Conservation (phyloP, 176 grass and related monocot genomes). For the Zea mays region Zm-B73-REFERENCE-NAM-5.0 NC_050103.1:74152001-74152500, state of each 20-base stretch:
- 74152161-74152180: slow-evolving; percentile 60
- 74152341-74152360: too few species aligned
- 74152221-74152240: slow-evolving; percentile 85
- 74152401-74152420: neutral
- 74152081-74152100: slow-evolving; percentile 87
- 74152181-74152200: slow-evolving; percentile 60
- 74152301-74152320: too few species aligned
- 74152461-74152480: slow-evolving; percentile 49
- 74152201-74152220: slow-evolving; percentile 83
- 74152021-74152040: slow-evolving; percentile 48
- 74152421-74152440: neutral
- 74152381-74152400: slow-evolving; percentile 25
- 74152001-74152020: neutral
- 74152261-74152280: slow-evolving; percentile 22
- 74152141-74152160: slow-evolving; percentile 88
- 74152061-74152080: slow-evolving; percentile 74
- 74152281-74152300: too few species aligned
- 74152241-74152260: slow-evolving; percentile 73
- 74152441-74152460: neutral
- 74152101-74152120: slow-evolving; percentile 72
- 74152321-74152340: too few species aligned
- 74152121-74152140: slow-evolving; percentile 65
- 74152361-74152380: too few species aligned
- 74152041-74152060: slow-evolving; percentile 85
- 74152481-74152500: slow-evolving; percentile 38